A percentile compares a stretch with the other conserved stretches of the same genome.
phyloP scores from a whole-genome alignment of 805 yeast species.

The Schwanniomyces pseudopolymorphus region DNA sequence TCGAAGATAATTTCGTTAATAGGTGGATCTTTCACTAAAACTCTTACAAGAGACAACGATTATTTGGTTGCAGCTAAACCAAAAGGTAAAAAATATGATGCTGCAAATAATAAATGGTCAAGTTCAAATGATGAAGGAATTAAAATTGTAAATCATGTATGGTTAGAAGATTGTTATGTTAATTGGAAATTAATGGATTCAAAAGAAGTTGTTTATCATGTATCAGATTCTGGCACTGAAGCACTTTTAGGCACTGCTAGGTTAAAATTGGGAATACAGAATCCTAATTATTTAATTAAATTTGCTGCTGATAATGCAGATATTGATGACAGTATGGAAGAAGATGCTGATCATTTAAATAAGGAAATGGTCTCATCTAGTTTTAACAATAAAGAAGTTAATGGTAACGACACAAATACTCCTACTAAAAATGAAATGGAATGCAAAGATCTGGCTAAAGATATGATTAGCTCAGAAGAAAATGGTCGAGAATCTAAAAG shows the following conservation, averaged over 20 bases:
- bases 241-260: conserved; percentile 54
- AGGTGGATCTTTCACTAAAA: conserved; percentile 77
- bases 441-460: too few species aligned
- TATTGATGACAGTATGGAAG: conserved; percentile 29
- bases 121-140: conserved; percentile 27
- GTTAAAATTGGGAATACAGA: conserved; percentile 41
- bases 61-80: conserved; percentile 69
- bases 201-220: conserved; percentile 46
- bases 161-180: conserved; percentile 81
- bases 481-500: conserved; percentile 12
- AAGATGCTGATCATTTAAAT: conserved; percentile 13
- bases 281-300: conserved; percentile 26
- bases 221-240: conserved; percentile 42
- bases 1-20: conserved; percentile 59
- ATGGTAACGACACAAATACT: too few species aligned
- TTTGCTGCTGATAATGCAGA: conserved; percentile 15
- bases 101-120: conserved; percentile 64
- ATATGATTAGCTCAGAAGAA: too few species aligned
- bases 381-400: neutral
- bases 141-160: conserved; percentile 69
- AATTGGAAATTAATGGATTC: conserved; percentile 57
- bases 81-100: conserved; percentile 70
- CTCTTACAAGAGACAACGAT: conserved; percentile 64
- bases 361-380: neutral
- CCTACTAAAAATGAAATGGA: too few species aligned